Evolutionary conservation across 2,329 filamentous ascomycete genomes (phyloP), one percentile per base, ranked within the genome.

Genomic region (Dryadomyces sulphureus): DNA sequence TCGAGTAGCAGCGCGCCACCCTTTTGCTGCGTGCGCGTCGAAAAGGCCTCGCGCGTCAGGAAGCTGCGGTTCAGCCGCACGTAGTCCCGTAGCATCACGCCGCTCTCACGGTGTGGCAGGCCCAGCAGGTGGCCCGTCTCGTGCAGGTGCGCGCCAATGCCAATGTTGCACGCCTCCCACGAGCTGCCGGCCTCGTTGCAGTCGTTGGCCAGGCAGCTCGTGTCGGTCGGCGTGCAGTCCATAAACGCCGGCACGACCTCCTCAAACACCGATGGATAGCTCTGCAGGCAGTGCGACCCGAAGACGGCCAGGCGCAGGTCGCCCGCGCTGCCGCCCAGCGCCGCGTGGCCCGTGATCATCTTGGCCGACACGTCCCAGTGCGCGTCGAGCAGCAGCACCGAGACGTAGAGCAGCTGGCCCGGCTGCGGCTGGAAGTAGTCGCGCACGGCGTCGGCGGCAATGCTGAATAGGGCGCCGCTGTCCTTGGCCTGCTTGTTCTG

Each of bases 151-250:
- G 87, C 89, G 7, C 90, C 90, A 52, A 96, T 93, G 25, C 89
- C 89, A 50, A 94, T 83, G 55, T 90, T 94, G 22, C 86, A 88
- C n/a, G 88, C 80, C 60, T 96, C 90, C 90, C 90, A 96, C 41
- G 80, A 92, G 58, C 85, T 94, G 21, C 89, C 89, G 7, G 81
- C 81, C 53, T 94, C 85, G 54, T 84, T 83, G 60, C 79, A 86
- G 59, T 94, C 86, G 56, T 95, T 94, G 16, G 84, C 83, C 34
- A 94, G 79, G 54, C 75, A 75, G 35, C 77, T 74, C 9, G 80
- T 84, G 58, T 96, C 86, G 0, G 88, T 95, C 27, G 81, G 78
- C 3, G 89, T 94, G 61, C 88, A 94, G 62, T 96, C 89, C 16
- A 77, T 82, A 56, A 96, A 94, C 6, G 88, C 83, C 19, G 87